These are phyloP conservation scores for Chrysosporium queenslandicum DNA, from an alignment of 2,329 filamentous ascomycete species.

Conservation along the genomic window DNA sequence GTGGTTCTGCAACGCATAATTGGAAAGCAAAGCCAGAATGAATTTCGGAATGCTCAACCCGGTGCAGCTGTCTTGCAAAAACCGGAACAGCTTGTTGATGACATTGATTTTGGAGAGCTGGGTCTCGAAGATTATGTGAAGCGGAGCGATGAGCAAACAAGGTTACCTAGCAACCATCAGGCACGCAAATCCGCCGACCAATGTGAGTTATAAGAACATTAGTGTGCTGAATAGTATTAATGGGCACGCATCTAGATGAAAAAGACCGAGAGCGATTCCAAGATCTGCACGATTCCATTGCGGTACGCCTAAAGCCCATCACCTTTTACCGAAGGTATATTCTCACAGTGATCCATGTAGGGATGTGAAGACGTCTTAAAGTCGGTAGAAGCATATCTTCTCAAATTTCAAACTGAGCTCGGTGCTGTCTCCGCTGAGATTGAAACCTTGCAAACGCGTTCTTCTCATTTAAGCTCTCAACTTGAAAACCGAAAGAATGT, in stretches of 20 bases:
- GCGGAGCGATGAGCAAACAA: slow-evolving; percentile 23
- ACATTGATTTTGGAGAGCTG: slow-evolving; percentile 69
- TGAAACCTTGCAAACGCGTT: slow-evolving; percentile 80
- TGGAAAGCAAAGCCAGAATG: slow-evolving; percentile 29
- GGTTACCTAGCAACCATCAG: slow-evolving; percentile 27
- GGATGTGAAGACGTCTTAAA: slow-evolving; percentile 88
- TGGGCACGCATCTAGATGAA: slow-evolving; percentile 48
- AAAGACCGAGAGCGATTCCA: slow-evolving; percentile 76
- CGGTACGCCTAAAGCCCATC: slow-evolving; percentile 25
- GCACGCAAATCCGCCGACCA: slow-evolving; percentile 57
- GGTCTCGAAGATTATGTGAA: slow-evolving; percentile 62
- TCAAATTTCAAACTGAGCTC: slow-evolving; percentile 86
- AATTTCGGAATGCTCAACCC: slow-evolving; percentile 11
- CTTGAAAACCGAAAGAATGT: slow-evolving; percentile 83
- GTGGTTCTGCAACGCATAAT: slow-evolving; percentile 57
- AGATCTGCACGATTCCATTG: slow-evolving; percentile 79
- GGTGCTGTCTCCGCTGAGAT: slow-evolving; percentile 90
- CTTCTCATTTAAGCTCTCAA: slow-evolving; percentile 68
- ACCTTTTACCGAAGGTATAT: not conserved
- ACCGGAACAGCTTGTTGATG: slow-evolving; percentile 45
- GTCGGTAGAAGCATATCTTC: slow-evolving; percentile 85
- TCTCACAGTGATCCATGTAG: slow-evolving; percentile 16
- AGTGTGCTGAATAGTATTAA: not conserved
- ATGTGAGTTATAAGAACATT: slow-evolving; percentile 45
- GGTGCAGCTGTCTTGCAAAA: slow-evolving; percentile 16